These are phyloP conservation scores for Coprinellus micaceus DNA, from an alignment of 768 basidiomycete species.

Conservation along the genomic window DNA sequence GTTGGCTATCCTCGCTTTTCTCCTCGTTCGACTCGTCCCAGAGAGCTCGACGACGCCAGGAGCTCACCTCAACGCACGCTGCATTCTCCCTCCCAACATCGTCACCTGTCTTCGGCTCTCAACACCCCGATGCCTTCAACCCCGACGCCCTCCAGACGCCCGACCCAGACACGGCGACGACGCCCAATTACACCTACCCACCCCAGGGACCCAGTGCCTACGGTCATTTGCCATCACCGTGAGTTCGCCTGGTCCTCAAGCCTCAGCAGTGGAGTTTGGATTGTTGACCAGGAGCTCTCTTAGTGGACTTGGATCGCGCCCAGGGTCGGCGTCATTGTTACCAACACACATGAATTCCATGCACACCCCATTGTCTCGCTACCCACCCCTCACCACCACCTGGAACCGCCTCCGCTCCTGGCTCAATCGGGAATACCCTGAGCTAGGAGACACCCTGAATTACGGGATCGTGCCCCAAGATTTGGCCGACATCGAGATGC, in stretches of 20 bases:
- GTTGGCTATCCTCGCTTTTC: constrained; percentile 72
- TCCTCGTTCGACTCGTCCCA: constrained; percentile 43
- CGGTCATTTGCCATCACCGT: constrained; percentile 60
- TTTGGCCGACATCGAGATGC: constrained; percentile 76
- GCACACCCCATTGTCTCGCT: constrained; percentile 43
- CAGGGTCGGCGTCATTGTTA: constrained; percentile 51
- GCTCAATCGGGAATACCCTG: constrained; percentile 84
- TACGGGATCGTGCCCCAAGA: constrained; percentile 81
- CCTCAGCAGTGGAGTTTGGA: background rate
- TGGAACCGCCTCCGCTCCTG: constrained; percentile 84
- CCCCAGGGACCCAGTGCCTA: constrained; percentile 56
- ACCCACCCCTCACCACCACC: constrained; percentile 78
- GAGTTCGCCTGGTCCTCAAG: constrained; percentile 20
- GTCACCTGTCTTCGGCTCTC: constrained; percentile 52
- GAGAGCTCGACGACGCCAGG: constrained; percentile 54
- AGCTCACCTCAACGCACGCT: constrained; percentile 77
- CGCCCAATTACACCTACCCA: constrained; percentile 69
- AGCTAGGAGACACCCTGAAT: constrained; percentile 93
- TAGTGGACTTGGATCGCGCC: constrained; percentile 33
- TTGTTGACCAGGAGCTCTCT: constrained; percentile 8
- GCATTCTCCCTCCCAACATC: constrained; percentile 83
- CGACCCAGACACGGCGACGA: constrained; percentile 43
- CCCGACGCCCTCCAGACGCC: constrained; percentile 49
- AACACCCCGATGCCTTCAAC: constrained; percentile 61
- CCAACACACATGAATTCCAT: constrained; percentile 62